Evolutionary conservation across 345 rosid species (phyloP).

Genomic region (Lenwebbia sp.): DNA sequence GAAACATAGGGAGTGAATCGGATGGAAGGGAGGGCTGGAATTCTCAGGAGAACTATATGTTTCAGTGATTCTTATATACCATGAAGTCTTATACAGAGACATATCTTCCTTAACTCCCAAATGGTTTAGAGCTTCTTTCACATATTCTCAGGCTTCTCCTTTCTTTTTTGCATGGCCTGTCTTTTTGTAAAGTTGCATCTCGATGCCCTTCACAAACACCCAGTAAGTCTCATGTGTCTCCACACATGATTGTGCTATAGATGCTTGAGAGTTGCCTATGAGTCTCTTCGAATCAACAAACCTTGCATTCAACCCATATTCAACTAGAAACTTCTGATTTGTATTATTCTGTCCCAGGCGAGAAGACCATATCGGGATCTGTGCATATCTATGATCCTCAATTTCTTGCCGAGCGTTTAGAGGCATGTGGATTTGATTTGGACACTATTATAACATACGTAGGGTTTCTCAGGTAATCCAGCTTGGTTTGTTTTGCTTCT

Average conservation of each 20-base stretch:
- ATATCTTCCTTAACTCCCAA: not conserved
- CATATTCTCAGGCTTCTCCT: not conserved
- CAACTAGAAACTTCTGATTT: not conserved
- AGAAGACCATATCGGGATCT: conserved; percentile 92
- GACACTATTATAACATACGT: conserved; percentile 61
- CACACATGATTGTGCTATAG: not conserved
- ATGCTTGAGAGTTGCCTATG: not conserved
- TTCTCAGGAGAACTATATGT: not conserved
- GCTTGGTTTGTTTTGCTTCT: not conserved
- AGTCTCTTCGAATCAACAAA: not conserved
- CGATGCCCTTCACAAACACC: not conserved
- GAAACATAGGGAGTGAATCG: not conserved
- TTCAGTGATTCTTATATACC: not conserved
- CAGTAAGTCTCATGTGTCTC: not conserved
- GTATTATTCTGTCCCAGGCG: conserved; percentile 29
- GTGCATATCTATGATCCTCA: conserved; percentile 81
- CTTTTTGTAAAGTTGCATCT: not conserved
- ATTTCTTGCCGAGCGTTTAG: conserved; percentile 55
- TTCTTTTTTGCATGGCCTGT: not conserved
- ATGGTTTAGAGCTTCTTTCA: not conserved
- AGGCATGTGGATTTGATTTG: conserved; percentile 60
- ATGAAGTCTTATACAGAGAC: not conserved
- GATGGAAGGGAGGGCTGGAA: not conserved
- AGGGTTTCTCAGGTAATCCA: conserved; percentile 67
- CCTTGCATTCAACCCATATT: not conserved